Percentiles rank a stretch among this genome's conserved stretches.
Evolutionary conservation across 768 basidiomycete species (phyloP).

Genomic region (Rhizopogon vesiculosus): DNA sequence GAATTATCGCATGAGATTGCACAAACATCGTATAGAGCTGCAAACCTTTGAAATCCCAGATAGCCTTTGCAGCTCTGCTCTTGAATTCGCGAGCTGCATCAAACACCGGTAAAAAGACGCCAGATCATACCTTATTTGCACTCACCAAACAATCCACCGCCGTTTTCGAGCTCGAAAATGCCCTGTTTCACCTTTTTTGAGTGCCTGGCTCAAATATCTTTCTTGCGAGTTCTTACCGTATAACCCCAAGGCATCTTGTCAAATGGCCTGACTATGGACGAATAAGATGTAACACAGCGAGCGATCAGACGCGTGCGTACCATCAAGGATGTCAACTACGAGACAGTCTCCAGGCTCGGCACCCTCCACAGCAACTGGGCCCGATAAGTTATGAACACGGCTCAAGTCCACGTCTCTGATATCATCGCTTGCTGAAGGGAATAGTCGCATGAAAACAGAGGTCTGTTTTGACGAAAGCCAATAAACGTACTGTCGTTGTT

Average conservation of each 20-base stretch:
- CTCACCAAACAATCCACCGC: slow-evolving; percentile 65
- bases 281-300: background rate
- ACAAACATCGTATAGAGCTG: background rate
- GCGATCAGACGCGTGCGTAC: slow-evolving; percentile 23
- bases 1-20: background rate
- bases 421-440: slow-evolving; percentile 54
- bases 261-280: slow-evolving; percentile 49
- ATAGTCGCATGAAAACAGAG: background rate
- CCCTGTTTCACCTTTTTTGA: slow-evolving; percentile 36
- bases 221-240: slow-evolving; percentile 37
- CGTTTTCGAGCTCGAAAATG: slow-evolving; percentile 71
- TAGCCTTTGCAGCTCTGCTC: slow-evolving; percentile 69
- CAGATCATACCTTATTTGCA: background rate
- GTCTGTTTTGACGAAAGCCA: background rate
- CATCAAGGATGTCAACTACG: slow-evolving; percentile 76
- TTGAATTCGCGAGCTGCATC: slow-evolving; percentile 56
- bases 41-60: slow-evolving; percentile 73
- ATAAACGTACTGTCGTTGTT: slow-evolving; percentile 59
- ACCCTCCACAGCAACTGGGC: slow-evolving; percentile 70
- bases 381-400: slow-evolving; percentile 70
- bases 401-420: slow-evolving; percentile 60
- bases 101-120: background rate
- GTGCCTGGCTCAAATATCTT: background rate
- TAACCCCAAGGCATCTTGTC: slow-evolving; percentile 83
- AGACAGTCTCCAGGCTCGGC: slow-evolving; percentile 78